Percentiles rank a stretch among this genome's conserved stretches.
Evolutionary conservation across 805 yeast genomes (phyloP).

Genomic region (Pichia scutulata): DNA sequence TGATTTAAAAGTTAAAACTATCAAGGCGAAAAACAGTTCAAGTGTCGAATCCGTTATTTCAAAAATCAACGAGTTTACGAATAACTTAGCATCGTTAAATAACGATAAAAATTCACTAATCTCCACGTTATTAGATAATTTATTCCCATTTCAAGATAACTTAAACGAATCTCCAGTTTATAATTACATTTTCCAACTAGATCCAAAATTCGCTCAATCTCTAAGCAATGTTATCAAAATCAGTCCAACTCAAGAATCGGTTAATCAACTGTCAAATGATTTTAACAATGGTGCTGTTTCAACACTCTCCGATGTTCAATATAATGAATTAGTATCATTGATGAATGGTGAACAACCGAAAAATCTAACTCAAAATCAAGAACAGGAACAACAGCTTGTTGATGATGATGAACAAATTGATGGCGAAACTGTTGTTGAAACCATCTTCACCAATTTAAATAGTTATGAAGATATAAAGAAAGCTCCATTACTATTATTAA

Average conservation of each 20-base stretch:
- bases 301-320: conserved; percentile 10
- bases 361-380: no score
- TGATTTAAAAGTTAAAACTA: conserved; percentile 17
- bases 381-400: neutral
- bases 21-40: conserved; percentile 2
- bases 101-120: conserved; percentile 11
- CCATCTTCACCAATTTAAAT: conserved; percentile 20
- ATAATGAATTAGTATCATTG: conserved; percentile 6
- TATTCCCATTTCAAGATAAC: conserved; percentile 14
- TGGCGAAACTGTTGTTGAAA: conserved; percentile 12
- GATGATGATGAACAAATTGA: conserved; percentile 4
- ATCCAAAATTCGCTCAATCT: conserved; percentile 18
- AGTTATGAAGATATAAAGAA: conserved; percentile 15
- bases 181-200: conserved; percentile 14
- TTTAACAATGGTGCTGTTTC: conserved; percentile 16
- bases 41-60: conserved; percentile 8
- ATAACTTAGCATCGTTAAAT: conserved; percentile 13
- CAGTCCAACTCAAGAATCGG: conserved; percentile 12
- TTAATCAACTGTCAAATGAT: conserved; percentile 9
- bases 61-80: conserved; percentile 15
- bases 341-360: no score
- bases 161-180: conserved; percentile 18
- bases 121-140: conserved; percentile 15
- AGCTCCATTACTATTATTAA: conserved; percentile 17
- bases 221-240: conserved; percentile 11